Evolutionary conservation across 2,329 filamentous ascomycete species (phyloP).

Genomic region (Pseudocercospora pini-densiflorae): DNA sequence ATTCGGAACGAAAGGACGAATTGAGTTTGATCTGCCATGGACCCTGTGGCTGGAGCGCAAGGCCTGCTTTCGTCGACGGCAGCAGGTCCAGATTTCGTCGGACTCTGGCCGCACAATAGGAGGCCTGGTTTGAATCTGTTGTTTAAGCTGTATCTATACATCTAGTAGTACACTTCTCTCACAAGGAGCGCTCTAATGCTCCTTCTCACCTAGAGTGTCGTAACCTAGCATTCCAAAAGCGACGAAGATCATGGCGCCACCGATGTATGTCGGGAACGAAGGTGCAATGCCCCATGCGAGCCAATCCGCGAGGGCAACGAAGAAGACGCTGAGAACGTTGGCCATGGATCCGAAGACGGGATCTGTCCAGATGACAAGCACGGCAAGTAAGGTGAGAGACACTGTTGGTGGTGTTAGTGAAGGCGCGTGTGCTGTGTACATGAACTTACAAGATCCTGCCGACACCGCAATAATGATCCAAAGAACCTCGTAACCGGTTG

Average conservation of each 20-base stretch:
- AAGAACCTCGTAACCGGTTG: slow-evolving; percentile 31
- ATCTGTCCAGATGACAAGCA: slow-evolving; percentile 42
- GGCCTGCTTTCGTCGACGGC: not conserved
- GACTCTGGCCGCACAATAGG: no score
- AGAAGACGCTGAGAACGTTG: slow-evolving; percentile 41
- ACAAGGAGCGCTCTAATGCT: slow-evolving; percentile 11
- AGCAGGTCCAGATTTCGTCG: not conserved
- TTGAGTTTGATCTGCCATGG: slow-evolving; percentile 5
- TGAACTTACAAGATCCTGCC: slow-evolving; percentile 32
- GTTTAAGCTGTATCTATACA: slow-evolving; percentile 16
- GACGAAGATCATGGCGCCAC: slow-evolving; percentile 37
- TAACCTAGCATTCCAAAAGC: slow-evolving; percentile 38
- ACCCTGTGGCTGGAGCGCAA: not conserved
- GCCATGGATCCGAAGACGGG: slow-evolving; percentile 41
- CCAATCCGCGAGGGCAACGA: slow-evolving; percentile 41
- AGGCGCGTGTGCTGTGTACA: not conserved
- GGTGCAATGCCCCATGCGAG: slow-evolving; percentile 38
- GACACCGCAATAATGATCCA: slow-evolving; percentile 39
- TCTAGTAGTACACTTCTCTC: slow-evolving; percentile 2
- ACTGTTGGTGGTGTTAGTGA: slow-evolving; percentile 22
- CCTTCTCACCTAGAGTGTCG: slow-evolving; percentile 36
- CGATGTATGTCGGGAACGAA: slow-evolving; percentile 37
- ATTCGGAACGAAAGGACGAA: not conserved
- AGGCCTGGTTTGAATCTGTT: not conserved
- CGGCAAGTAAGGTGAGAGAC: slow-evolving; percentile 37